Conservation (phyloP, 2,329 filamentous ascomycete species). For the Trichoderma arundinaceum region DNA sequence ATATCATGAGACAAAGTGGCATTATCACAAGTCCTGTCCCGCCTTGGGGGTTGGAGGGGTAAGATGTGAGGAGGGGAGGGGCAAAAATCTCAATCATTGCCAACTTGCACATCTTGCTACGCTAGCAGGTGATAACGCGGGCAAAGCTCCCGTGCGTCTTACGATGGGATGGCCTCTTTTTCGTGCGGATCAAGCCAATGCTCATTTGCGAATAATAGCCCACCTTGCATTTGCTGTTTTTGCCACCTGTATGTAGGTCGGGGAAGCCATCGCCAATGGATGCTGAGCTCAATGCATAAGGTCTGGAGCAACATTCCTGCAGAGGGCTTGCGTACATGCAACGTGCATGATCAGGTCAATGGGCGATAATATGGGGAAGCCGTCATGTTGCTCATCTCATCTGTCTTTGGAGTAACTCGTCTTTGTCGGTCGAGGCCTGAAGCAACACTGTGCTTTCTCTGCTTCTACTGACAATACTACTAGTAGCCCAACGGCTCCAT, state of each 20-base stretch:
- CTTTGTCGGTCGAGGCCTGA: conserved; percentile 1
- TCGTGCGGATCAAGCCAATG: not conserved
- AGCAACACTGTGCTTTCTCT: conserved; percentile 9
- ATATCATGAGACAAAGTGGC: conserved; percentile 16
- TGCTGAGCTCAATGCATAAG: not conserved
- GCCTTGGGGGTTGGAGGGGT: conserved; percentile 11
- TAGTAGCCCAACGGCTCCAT: not conserved
- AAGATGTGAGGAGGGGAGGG: not conserved
- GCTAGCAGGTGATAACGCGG: conserved; percentile 2
- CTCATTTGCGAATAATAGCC: not conserved
- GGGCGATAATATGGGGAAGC: not conserved
- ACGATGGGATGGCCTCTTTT: not conserved
- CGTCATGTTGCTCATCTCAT: conserved; percentile 5
- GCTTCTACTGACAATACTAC: not conserved
- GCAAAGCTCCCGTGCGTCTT: conserved; percentile 19
- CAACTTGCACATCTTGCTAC: not conserved
- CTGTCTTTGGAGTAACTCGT: not conserved
- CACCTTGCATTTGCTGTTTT: not conserved
- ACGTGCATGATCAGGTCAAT: conserved; percentile 25
- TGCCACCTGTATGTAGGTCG: not conserved
- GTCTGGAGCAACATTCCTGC: conserved; percentile 11
- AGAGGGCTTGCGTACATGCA: conserved; percentile 22
- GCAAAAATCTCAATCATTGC: conserved; percentile 8
- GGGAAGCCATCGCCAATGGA: conserved; percentile 5
- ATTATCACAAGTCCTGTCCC: not conserved